These are phyloP conservation scores for Escallonia rubra DNA, from an alignment of 129 eudicot genomes.

Conservation along the genomic window DNA sequence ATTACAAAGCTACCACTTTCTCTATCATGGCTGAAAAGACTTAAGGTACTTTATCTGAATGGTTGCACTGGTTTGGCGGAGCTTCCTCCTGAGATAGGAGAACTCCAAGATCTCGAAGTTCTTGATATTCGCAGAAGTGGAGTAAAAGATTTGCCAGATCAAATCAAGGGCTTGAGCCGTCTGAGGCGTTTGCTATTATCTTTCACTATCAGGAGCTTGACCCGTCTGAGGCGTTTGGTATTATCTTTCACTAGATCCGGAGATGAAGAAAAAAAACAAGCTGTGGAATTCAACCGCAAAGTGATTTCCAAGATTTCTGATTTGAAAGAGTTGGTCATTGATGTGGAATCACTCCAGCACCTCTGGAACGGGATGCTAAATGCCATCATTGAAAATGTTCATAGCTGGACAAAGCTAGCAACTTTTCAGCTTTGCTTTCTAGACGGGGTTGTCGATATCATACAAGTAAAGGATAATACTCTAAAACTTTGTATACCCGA, in stretches of 20 bases:
- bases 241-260: slow-evolving; percentile 13
- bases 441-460: slow-evolving; percentile 19
- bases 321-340: slow-evolving; percentile 33
- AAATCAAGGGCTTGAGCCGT: neutral
- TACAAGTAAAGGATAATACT: slow-evolving; percentile 22
- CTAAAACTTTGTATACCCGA: slow-evolving; percentile 18
- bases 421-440: slow-evolving; percentile 18
- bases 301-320: slow-evolving; percentile 10
- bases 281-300: neutral
- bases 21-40: neutral
- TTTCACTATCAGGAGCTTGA: slow-evolving; percentile 14
- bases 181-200: no score
- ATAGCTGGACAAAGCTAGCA: slow-evolving; percentile 5
- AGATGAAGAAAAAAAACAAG: neutral
- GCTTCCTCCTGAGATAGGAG: slow-evolving; percentile 22
- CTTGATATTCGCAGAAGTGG: slow-evolving; percentile 28
- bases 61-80: slow-evolving; percentile 13
- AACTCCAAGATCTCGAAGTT: slow-evolving; percentile 23
- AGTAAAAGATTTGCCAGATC: slow-evolving; percentile 15
- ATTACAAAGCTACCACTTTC: slow-evolving; percentile 18
- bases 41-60: slow-evolving; percentile 27
- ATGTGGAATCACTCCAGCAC: slow-evolving; percentile 13
- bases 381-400: slow-evolving; percentile 17
- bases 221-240: slow-evolving; percentile 16
- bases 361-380: slow-evolving; percentile 17